Base-by-base conservation (phyloP, 2,329 filamentous ascomycete genomes). In the Diaporthe longicolla region DNA sequence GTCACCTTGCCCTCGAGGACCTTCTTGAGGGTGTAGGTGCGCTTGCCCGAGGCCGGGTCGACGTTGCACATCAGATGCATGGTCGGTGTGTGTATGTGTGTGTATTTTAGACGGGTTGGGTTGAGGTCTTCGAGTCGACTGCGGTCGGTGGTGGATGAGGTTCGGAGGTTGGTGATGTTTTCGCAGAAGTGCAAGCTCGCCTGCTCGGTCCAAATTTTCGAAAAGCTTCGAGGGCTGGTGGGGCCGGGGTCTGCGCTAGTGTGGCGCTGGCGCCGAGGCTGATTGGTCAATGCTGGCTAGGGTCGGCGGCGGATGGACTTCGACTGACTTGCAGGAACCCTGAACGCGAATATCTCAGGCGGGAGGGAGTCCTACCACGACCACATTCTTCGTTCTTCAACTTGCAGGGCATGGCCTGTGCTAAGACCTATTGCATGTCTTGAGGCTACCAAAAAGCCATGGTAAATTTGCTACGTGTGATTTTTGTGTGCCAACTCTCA, bases 21-120 rank as follows among this genome's bases (percentile, higher is more conserved):
- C 88, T 98, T 98, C 87, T 98, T 96, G 78, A 98, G 91, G 63
- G 97, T 98, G 90, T 98, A 99, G 81, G 93, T 87, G 84, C 96
- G 95, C 88, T 95, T 96, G 89, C 96, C 95, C 76, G 90, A 66
- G 63, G 63, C 87, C 79, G 89, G 84, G 84, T 95, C 93, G 86
- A 95, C 87, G 77, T 94, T 97, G 91, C 96, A 98, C 97, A 91
- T 91, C 74, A 91, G 82, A 90, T 91, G 89, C 89, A 91, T 90
- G 13, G 72, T 80, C 74, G 43, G 59, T 72, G 68, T 72, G 19
- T 19, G 24, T 45, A 17, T 19, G 29, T 7, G 37, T 45, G 52
- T 17, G 21, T 6, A 7, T n/a, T 24, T 21, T 21, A 8, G 7
- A 7, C 8, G 8, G 8, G 21, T n/a, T 50, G 45, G 45, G 45